Conservation (phyloP, 2,329 filamentous ascomycete species). For the Podosphaera aphanis region DNA sequence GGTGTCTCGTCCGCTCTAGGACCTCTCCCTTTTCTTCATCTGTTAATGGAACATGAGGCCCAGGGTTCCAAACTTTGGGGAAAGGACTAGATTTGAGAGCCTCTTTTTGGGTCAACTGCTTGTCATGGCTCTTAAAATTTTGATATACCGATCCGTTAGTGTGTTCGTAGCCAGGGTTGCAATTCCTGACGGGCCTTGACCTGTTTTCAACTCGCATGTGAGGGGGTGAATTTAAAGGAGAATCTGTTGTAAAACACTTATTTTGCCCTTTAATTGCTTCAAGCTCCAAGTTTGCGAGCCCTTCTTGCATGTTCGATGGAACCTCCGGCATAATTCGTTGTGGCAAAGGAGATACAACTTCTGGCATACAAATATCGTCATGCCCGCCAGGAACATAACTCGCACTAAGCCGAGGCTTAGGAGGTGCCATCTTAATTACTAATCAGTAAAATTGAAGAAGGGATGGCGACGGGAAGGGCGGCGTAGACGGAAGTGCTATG, state of each 20-base stretch:
- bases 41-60: conserved; percentile 74
- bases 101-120: conserved; percentile 4
- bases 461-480: too few species aligned
- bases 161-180: conserved; percentile 11
- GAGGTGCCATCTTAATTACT: too few species aligned
- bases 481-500: too few species aligned
- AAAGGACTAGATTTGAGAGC: conserved; percentile 76
- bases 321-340: conserved; percentile 84
- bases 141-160: conserved; percentile 16
- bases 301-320: conserved; percentile 88
- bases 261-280: conserved; percentile 32
- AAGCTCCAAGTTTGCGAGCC: conserved; percentile 72
- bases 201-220: conserved; percentile 3
- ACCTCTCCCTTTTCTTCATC: conserved; percentile 87
- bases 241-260: conserved; percentile 5
- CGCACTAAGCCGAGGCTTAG: conserved; percentile 27
- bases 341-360: conserved; percentile 45
- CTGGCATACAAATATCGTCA: conserved; percentile 45
- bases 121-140: conserved; percentile 10
- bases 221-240: conserved; percentile 6
- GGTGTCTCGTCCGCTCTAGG: conserved; percentile 58
- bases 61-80: conserved; percentile 53
- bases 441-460: too few species aligned
- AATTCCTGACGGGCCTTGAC: conserved; percentile 3
- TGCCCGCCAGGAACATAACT: conserved; percentile 45